Percentiles rank a stretch among this genome's conserved stretches.
phyloP scores from a whole-genome alignment of 345 rosid species.

The Tarenaya hassleriana region DNA sequence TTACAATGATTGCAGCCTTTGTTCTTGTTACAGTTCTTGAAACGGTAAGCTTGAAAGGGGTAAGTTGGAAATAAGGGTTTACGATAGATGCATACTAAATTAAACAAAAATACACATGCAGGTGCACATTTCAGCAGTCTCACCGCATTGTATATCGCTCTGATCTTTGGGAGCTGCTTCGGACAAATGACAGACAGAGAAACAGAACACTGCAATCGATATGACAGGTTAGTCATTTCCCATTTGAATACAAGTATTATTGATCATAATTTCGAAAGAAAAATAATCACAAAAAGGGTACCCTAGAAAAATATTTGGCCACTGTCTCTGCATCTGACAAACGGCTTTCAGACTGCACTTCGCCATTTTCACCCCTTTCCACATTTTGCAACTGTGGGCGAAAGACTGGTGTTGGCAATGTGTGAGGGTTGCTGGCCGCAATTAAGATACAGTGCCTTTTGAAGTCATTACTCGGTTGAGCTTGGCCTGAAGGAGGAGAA shows the following conservation, averaged over 20 bases:
- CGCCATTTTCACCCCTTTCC: constrained; percentile 57
- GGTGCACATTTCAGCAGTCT: constrained; percentile 26
- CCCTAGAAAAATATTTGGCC: constrained; percentile 72
- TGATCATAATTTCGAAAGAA: constrained; percentile 8
- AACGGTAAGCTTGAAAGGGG: background rate
- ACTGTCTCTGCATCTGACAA: constrained; percentile 85
- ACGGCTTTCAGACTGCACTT: constrained; percentile 53
- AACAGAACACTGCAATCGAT: constrained; percentile 58
- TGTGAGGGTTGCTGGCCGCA: constrained; percentile 87
- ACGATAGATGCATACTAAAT: constrained; percentile 3
- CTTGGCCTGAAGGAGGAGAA: constrained; percentile 55
- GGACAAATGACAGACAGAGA: constrained; percentile 90
- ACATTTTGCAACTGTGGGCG: constrained; percentile 58
- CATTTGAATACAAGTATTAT: background rate
- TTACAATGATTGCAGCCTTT: constrained; percentile 8
- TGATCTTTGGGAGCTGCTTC: constrained; percentile 80
- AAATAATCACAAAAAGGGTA: constrained; percentile 22
- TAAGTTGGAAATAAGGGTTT: constrained; percentile 14
- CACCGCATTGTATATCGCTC: constrained; percentile 74
- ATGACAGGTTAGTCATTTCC: constrained; percentile 26
- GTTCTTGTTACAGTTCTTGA: background rate
- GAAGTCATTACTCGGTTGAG: constrained; percentile 56
- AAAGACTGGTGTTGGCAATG: constrained; percentile 91
- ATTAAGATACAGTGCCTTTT: constrained; percentile 85
- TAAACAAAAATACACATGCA: constrained; percentile 6